A percentile compares a stretch with the other conserved stretches of the same genome.
Evolutionary conservation across 306 rosid genomes (phyloP).

Genomic region (Argentina anserina): DNA sequence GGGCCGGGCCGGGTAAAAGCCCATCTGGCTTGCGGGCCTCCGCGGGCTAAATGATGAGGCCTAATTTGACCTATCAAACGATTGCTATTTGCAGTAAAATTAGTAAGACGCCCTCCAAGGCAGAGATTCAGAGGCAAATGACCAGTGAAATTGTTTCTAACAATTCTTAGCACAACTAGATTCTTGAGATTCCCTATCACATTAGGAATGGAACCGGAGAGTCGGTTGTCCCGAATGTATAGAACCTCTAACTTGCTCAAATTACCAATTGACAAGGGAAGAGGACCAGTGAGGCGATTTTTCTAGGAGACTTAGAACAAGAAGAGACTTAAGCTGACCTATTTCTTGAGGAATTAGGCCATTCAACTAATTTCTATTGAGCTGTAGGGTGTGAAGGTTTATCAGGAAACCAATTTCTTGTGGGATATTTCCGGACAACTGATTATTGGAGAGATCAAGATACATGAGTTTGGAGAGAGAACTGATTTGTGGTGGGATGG

Average conservation of each 20-base stretch:
- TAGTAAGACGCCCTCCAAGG: constrained; percentile 13
- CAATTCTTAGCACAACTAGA: constrained; percentile 19
- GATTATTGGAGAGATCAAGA: constrained; percentile 27
- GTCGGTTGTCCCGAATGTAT: constrained; percentile 26
- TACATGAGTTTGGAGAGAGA: constrained; percentile 19
- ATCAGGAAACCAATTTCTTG: constrained; percentile 14
- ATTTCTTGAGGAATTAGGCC: constrained; percentile 18
- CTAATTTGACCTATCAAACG: constrained; percentile 27
- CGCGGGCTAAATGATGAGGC: too few species aligned
- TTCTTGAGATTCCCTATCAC: constrained; percentile 24
- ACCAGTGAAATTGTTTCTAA: constrained; percentile 42
- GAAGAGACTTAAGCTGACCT: constrained; percentile 21
- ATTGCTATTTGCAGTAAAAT: constrained; percentile 44
- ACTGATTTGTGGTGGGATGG: constrained; percentile 24
- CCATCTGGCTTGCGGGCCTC: too few species aligned
- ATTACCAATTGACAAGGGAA: constrained; percentile 24
- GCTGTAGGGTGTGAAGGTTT: constrained; percentile 1
- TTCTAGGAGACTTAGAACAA: constrained; percentile 13
- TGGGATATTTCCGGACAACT: constrained; percentile 22
- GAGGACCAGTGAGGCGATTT: constrained; percentile 20
- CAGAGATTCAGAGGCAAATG: constrained; percentile 29
- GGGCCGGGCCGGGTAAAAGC: too few species aligned
- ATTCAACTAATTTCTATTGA: constrained; percentile 2
- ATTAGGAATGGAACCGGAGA: constrained; percentile 32
- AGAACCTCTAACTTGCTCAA: constrained; percentile 20